Percentiles rank a stretch among this genome's conserved stretches.
Evolutionary conservation across 2,329 filamentous ascomycete species (phyloP).

Genomic region (Exophiala viscosa): DNA sequence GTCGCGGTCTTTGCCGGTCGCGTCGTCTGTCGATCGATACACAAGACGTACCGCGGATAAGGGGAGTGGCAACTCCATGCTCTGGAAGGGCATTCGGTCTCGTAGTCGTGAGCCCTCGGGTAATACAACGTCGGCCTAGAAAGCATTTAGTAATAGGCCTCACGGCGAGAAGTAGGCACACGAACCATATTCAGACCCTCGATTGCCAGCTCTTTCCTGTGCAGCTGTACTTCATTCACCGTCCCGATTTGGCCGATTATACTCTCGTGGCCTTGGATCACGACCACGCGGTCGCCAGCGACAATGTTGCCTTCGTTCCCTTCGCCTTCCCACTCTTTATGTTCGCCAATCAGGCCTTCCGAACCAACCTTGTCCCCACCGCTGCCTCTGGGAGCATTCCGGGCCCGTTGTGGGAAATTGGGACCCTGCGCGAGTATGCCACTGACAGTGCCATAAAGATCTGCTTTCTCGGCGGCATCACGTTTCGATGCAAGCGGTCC

Average conservation of each 20-base stretch:
- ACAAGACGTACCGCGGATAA: constrained; percentile 77
- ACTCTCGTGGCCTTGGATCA: constrained; percentile 69
- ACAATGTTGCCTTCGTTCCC: constrained; percentile 50
- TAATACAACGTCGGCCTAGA: constrained; percentile 42
- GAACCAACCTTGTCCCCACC: constrained; percentile 19
- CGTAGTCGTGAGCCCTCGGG: constrained; percentile 35
- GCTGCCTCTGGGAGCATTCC: constrained; percentile 27
- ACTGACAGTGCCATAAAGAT: constrained; percentile 57
- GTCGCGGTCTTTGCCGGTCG: constrained; percentile 54
- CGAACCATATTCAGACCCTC: constrained; percentile 63
- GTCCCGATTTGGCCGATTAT: constrained; percentile 73
- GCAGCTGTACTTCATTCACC: constrained; percentile 56
- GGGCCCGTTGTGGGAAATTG: constrained; percentile 35
- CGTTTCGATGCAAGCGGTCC: constrained; percentile 74
- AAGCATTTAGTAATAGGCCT: background rate
- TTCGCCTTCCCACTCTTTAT: constrained; percentile 32
- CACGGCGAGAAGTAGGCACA: constrained; percentile 13
- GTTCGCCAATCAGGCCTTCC: constrained; percentile 35
- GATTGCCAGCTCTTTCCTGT: constrained; percentile 58
- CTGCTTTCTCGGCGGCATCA: constrained; percentile 59
- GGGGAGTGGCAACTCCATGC: constrained; percentile 57
- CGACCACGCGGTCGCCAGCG: constrained; percentile 72
- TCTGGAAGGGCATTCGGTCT: constrained; percentile 40
- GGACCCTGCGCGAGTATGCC: constrained; percentile 36
- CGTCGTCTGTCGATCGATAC: constrained; percentile 65